Evolutionary conservation across 2,329 filamentous ascomycete genomes (phyloP), one percentile per base, ranked within the genome.

Genomic region (Ascochyta clinopodiicola): DNA sequence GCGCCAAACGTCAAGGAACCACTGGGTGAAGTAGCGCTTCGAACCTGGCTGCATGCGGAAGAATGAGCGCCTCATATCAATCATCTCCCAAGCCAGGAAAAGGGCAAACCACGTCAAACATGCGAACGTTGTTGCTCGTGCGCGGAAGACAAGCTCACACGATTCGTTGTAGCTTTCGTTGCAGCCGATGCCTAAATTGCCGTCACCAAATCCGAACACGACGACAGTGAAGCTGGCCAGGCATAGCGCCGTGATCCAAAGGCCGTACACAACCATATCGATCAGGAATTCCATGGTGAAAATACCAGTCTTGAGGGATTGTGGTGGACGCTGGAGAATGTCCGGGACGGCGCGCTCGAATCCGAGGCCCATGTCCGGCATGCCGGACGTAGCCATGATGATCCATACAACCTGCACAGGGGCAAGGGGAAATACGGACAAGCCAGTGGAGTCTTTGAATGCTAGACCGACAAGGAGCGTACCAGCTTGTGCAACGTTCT

Each of bases 351-450:
- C 90, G 39, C 82, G 79, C 75, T 96, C 92, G 63, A 92, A 88
- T 19, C 92, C 91, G 1, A 96, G 84, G 38, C 92, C 92, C 79
- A 96, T 95, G 55, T 93, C 92, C 1, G 54, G 54, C 74, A 95
- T 86, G 6, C 88, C 90, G 36, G 90, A 94, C 0, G 92, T 96
- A 51, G 95, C 84, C 89, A 96, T 94, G 76, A 96, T 96, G 74
- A 96, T 91, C 92, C 91, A 96, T 56, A 96, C 84, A 60, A 96
- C 94, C 67, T 96, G 88, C 10, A 96, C 86, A 0, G 92, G 91
- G 0, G 90, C 87, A 39, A 96, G 85, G 4, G 92, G 92, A 74
- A 96, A 96, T 9, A 96, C 91, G 0, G 91, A 95, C 57, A 90
- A 83, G 8, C 85, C 83, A 9, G 81, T 79, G 2, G 76, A 63